phyloP scores from a whole-genome alignment of 192 early-diverging fungal species.

The Backusella tarrabulga region DNA sequence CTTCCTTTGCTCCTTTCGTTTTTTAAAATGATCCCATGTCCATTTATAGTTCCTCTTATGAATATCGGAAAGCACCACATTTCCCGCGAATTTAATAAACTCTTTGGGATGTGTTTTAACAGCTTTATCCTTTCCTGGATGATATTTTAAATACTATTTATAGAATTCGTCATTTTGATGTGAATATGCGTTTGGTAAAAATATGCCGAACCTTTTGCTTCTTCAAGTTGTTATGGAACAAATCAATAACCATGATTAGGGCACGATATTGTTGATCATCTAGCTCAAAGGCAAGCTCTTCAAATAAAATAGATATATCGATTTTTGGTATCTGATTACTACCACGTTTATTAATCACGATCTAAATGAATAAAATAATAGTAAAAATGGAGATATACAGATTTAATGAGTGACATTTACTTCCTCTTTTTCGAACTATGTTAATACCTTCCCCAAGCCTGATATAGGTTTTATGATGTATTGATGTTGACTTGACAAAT shows the following conservation, averaged over 20 bases:
- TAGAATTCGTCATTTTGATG: not conserved
- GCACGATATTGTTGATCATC: slow-evolving; percentile 75
- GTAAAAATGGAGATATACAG: not conserved
- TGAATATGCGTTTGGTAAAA: not conserved
- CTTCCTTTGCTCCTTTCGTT: slow-evolving; percentile 66
- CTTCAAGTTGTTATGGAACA: slow-evolving; percentile 29
- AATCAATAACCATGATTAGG: slow-evolving; percentile 54
- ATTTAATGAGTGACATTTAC: slow-evolving; percentile 37
- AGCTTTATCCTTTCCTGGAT: slow-evolving; percentile 63
- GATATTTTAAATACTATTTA: slow-evolving; percentile 62
- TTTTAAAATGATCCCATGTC: slow-evolving; percentile 69
- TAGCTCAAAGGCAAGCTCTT: slow-evolving; percentile 74
- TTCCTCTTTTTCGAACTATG: not conserved
- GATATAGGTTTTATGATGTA: slow-evolving; percentile 79
- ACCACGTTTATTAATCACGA: slow-evolving; percentile 19
- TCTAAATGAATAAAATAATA: not conserved
- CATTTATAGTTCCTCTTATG: slow-evolving; percentile 69
- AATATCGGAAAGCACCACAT: slow-evolving; percentile 69
- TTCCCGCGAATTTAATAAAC: slow-evolving; percentile 66
- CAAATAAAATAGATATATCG: slow-evolving; percentile 63
- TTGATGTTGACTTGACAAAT: slow-evolving; percentile 44
- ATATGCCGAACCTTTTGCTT: slow-evolving; percentile 22
- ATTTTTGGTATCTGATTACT: slow-evolving; percentile 35
- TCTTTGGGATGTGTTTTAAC: slow-evolving; percentile 69
- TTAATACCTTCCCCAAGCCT: slow-evolving; percentile 62